phyloP scores from a whole-genome alignment of 306 rosid genomes.

The Acacia crassicarpa region DNA sequence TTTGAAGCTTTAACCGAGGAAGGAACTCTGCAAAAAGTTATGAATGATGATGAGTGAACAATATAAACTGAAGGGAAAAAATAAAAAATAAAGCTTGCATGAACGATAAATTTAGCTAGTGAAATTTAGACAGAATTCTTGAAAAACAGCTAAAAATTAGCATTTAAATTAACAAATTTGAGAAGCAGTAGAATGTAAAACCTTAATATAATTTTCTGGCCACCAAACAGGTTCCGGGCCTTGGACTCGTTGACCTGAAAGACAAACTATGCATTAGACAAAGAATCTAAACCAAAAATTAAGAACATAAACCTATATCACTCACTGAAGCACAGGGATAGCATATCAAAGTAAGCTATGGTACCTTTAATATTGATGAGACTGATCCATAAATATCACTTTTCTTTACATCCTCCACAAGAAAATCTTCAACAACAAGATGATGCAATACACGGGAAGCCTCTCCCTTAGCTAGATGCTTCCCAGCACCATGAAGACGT shows the following conservation, averaged over 20 bases:
- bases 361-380: constrained; percentile 83
- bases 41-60: constrained; percentile 27
- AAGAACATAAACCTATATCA: constrained; percentile 1
- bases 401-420: constrained; percentile 90
- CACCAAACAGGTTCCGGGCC: constrained; percentile 52
- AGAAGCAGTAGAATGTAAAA: constrained; percentile 37
- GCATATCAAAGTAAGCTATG: constrained; percentile 18
- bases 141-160: background rate
- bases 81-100: constrained; percentile 8
- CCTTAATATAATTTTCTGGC: constrained; percentile 64
- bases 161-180: constrained; percentile 27
- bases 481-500: constrained; percentile 86
- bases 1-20: constrained; percentile 56
- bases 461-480: constrained; percentile 82
- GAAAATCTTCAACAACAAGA: constrained; percentile 79
- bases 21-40: constrained; percentile 58
- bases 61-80: background rate
- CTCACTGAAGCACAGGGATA: background rate
- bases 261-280: constrained; percentile 23
- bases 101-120: constrained; percentile 12
- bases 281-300: constrained; percentile 18
- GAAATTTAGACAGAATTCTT: constrained; percentile 26
- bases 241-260: constrained; percentile 69
- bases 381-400: constrained; percentile 90
- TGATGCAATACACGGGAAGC: constrained; percentile 89